Conservation (phyloP, 805 yeast genomes). For the Brettanomyces nanus region DNA sequence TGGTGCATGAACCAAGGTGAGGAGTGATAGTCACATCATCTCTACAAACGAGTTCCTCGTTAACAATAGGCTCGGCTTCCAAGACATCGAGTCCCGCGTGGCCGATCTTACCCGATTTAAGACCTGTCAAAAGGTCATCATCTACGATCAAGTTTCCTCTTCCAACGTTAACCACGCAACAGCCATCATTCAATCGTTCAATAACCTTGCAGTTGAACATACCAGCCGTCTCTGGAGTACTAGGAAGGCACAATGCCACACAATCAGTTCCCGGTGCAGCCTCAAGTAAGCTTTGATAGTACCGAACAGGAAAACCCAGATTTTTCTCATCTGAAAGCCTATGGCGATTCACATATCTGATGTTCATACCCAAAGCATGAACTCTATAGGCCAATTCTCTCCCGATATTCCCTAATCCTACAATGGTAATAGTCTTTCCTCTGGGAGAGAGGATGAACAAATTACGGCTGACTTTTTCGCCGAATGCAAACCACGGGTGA, state of each 20-base stretch:
- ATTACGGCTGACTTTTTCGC: slow-evolving; percentile 39
- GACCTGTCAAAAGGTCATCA: slow-evolving; percentile 51
- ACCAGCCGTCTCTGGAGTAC: slow-evolving; percentile 47
- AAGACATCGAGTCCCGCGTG: slow-evolving; percentile 72
- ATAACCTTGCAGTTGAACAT: slow-evolving; percentile 44
- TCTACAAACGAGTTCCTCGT: slow-evolving; percentile 41
- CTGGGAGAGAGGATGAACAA: slow-evolving; percentile 39
- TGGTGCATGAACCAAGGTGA: slow-evolving; percentile 64
- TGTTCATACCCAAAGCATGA: slow-evolving; percentile 51
- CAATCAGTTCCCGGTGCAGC: slow-evolving; percentile 36
- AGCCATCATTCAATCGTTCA: slow-evolving; percentile 39
- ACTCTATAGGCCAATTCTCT: slow-evolving; percentile 52
- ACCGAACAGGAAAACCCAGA: slow-evolving; percentile 39
- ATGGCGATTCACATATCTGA: slow-evolving; percentile 53
- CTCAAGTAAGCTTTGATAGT: slow-evolving; percentile 36
- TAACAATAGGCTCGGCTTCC: slow-evolving; percentile 52
- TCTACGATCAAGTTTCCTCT: slow-evolving; percentile 66
- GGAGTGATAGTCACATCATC: slow-evolving; percentile 62
- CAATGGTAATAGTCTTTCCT: slow-evolving; percentile 51
- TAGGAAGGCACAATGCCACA: slow-evolving; percentile 61
- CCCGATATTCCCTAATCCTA: slow-evolving; percentile 77
- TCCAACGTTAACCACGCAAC: slow-evolving; percentile 66
- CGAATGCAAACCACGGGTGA: slow-evolving; percentile 28
- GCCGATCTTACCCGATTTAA: slow-evolving; percentile 49
- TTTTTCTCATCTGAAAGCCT: slow-evolving; percentile 29